Conservation (phyloP, 345 rosid species). For the Salix exigua region DNA sequence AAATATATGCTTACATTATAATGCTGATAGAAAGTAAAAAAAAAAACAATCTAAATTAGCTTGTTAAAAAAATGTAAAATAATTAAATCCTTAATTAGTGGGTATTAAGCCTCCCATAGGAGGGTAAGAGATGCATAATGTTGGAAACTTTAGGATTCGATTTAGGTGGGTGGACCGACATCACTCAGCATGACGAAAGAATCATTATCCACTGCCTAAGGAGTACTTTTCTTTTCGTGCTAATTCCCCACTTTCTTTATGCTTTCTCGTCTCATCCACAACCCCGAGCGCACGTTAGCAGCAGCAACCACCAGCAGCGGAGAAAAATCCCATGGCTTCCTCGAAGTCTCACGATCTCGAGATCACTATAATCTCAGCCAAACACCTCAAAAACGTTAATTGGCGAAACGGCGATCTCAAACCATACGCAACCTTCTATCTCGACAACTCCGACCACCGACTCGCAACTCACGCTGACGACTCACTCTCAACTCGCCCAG, state of each 20-base stretch:
- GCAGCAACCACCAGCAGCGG: slow-evolving; percentile 14
- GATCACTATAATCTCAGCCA: slow-evolving; percentile 20
- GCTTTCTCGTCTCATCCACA: background rate
- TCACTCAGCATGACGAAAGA: too few relatives aligned
- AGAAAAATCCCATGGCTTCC: background rate
- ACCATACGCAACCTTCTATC: slow-evolving; percentile 17
- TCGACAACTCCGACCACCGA: slow-evolving; percentile 16
- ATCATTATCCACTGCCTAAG: too few relatives aligned
- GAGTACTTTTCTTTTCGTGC: background rate
- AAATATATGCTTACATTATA: background rate
- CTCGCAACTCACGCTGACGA: slow-evolving; percentile 18
- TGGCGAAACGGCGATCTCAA: slow-evolving; percentile 25
- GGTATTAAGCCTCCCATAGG: background rate
- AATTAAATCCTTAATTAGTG: background rate
- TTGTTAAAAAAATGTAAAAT: background rate
- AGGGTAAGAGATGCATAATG: background rate
- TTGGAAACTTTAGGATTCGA: background rate
- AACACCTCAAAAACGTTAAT: slow-evolving; percentile 24
- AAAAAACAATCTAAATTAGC: background rate
- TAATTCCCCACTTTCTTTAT: background rate
- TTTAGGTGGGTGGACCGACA: background rate
- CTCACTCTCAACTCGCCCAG: slow-evolving; percentile 19
- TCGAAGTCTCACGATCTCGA: slow-evolving; percentile 8
- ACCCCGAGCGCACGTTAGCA: slow-evolving; percentile 23
- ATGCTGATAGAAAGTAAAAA: background rate